phyloP scores from a whole-genome alignment of 345 rosid species.

The Moricandia arvensis region DNA sequence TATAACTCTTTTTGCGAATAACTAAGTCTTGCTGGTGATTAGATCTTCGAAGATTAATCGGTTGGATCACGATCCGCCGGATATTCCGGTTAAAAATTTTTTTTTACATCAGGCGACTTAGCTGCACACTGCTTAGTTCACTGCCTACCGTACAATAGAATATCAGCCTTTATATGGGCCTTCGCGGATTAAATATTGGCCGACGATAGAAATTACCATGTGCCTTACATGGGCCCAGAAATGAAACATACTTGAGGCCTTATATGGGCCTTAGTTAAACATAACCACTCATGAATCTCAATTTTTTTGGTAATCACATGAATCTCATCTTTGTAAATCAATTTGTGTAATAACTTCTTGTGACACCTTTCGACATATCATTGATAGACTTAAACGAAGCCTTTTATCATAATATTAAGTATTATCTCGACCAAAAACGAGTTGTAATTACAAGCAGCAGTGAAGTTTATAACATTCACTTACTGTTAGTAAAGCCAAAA shows the following conservation, averaged over 20 bases:
- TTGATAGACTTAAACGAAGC: not conserved
- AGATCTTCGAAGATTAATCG: too few relatives aligned
- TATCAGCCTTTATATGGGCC: constrained; percentile 36
- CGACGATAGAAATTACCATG: too few relatives aligned
- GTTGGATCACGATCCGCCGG: too few relatives aligned
- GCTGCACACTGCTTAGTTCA: too few relatives aligned
- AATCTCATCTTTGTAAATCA: not conserved
- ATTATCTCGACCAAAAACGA: not conserved
- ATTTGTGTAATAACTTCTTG: not conserved
- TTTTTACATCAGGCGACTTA: too few relatives aligned
- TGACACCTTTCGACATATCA: not conserved
- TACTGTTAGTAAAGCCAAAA: not conserved
- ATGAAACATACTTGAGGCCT: not conserved
- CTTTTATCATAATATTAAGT: not conserved
- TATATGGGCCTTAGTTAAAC: not conserved
- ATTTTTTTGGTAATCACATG: too few relatives aligned
- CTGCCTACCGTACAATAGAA: too few relatives aligned
- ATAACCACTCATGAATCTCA: too few relatives aligned
- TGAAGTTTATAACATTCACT: not conserved
- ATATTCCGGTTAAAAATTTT: too few relatives aligned
- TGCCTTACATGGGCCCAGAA: not conserved
- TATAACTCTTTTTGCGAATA: too few relatives aligned
- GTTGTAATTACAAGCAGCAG: constrained; percentile 17
- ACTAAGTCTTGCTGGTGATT: too few relatives aligned
- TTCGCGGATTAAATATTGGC: not conserved